Percentiles rank a stretch among this genome's conserved stretches.
Evolutionary conservation across 306 rosid species (phyloP).

Genomic region (Rosa lucieae): DNA sequence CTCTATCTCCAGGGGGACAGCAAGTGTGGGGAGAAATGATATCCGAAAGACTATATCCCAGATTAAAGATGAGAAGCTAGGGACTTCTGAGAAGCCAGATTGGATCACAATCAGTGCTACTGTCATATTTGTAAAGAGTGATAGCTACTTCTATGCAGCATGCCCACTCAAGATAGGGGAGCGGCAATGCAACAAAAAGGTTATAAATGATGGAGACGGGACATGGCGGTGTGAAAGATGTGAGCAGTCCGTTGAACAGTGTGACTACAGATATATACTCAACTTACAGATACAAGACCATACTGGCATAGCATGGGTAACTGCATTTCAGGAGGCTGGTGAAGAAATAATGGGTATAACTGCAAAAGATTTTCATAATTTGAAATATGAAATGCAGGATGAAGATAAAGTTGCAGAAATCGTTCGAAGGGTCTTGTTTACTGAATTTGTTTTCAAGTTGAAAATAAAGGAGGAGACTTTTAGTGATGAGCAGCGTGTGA

Average conservation of each 20-base stretch:
- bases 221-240: conserved; percentile 91
- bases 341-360: conserved; percentile 82
- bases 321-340: conserved; percentile 92
- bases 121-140: conserved; percentile 61
- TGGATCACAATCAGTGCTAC: conserved; percentile 80
- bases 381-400: conserved; percentile 69
- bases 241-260: conserved; percentile 51
- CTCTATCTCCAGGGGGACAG: conserved; percentile 68
- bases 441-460: conserved; percentile 64
- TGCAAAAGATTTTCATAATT: conserved; percentile 63
- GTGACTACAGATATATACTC: conserved; percentile 84
- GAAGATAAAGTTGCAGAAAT: conserved; percentile 64
- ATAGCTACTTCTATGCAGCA: conserved; percentile 78
- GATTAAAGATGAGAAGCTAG: conserved; percentile 88
- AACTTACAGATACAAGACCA: conserved; percentile 83
- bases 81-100: conserved; percentile 93
- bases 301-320: conserved; percentile 81
- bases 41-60: conserved; percentile 66
- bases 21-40: conserved; percentile 46
- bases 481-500: conserved; percentile 84
- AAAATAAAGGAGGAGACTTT: conserved; percentile 83
- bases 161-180: conserved; percentile 81
- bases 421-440: conserved; percentile 61
- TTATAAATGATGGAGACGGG: conserved; percentile 82
- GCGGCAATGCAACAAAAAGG: conserved; percentile 84